Percentiles rank a stretch among this genome's conserved stretches.
phyloP scores from a whole-genome alignment of 2,329 filamentous ascomycete species.

The Talaromyces sp. region DNA sequence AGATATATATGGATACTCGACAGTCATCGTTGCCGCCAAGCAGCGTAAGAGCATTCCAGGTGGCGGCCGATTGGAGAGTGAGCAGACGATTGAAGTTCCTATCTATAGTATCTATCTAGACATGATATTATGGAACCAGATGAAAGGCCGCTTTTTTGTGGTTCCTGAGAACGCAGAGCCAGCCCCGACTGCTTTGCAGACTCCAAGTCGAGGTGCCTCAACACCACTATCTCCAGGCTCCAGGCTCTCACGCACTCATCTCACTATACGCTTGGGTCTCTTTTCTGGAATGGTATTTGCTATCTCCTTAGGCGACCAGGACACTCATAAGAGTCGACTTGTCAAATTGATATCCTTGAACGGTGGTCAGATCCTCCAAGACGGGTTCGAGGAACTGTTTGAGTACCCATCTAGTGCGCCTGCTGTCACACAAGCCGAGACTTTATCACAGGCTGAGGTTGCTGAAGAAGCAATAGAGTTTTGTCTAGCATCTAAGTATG shows the following conservation, averaged over 20 bases:
- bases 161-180: slow-evolving; percentile 23
- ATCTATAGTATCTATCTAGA: slow-evolving; percentile 47
- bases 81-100: slow-evolving; percentile 40
- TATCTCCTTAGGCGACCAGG: slow-evolving; percentile 65
- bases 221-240: slow-evolving; percentile 49
- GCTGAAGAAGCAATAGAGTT: slow-evolving; percentile 38
- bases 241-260: slow-evolving; percentile 43
- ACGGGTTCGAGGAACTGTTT: slow-evolving; percentile 81
- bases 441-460: slow-evolving; percentile 19
- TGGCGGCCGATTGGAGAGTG: slow-evolving; percentile 26
- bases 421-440: slow-evolving; percentile 28
- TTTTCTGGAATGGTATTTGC: slow-evolving; percentile 87
- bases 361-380: slow-evolving; percentile 67
- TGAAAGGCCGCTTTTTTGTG: slow-evolving; percentile 41
- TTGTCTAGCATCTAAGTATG: slow-evolving; percentile 52
- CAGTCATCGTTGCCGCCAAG: slow-evolving; percentile 42
- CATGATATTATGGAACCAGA: slow-evolving; percentile 44
- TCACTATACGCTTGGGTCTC: slow-evolving; percentile 41
- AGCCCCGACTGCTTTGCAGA: slow-evolving; percentile 29
- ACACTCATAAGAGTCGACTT: slow-evolving; percentile 55
- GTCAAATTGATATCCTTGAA: slow-evolving; percentile 63
- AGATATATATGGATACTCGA: slow-evolving; percentile 43
- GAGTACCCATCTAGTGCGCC: slow-evolving; percentile 40
- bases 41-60: slow-evolving; percentile 41
- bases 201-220: slow-evolving; percentile 38